phyloP scores from a whole-genome alignment of 768 basidiomycete species.

The Trametes punicea region DNA sequence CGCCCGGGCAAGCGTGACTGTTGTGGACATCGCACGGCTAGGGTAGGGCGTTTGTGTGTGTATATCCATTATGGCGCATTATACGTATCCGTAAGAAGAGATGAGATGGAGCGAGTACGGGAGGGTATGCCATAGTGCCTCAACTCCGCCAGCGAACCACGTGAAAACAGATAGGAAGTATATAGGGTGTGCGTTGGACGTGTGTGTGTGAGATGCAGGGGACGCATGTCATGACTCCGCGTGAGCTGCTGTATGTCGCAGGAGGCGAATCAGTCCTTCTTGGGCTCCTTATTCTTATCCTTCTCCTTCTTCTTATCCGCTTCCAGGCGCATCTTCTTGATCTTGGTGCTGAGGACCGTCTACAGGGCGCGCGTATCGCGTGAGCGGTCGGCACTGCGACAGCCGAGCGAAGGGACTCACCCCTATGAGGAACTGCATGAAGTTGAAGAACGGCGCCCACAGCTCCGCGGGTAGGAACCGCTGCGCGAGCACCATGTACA shows the following conservation, averaged over 20 bases:
- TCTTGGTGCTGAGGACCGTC: conserved; percentile 73
- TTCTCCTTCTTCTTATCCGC: conserved; percentile 45
- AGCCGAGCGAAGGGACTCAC: conserved; percentile 41
- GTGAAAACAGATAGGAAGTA: no score
- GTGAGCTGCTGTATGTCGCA: no score
- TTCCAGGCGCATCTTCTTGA: conserved; percentile 60
- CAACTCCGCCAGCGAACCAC: background rate
- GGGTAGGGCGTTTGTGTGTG: conserved; percentile 6
- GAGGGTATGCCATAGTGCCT: background rate
- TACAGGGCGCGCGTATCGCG: conserved; percentile 24
- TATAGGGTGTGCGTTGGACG: no score
- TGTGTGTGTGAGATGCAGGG: no score
- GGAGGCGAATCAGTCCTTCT: conserved; percentile 26
- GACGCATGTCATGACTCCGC: no score
- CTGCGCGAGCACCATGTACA: conserved; percentile 74
- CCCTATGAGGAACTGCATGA: conserved; percentile 71
- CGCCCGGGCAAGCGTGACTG: conserved; percentile 33
- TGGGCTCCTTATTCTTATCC: conserved; percentile 38
- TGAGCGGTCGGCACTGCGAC: conserved; percentile 1
- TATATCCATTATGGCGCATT: conserved; percentile 16
- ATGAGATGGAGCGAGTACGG: background rate
- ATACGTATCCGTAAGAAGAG: conserved; percentile 4
- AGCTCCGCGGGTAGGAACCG: conserved; percentile 78
- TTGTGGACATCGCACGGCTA: conserved; percentile 27
- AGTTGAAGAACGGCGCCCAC: conserved; percentile 87